Base-by-base conservation (phyloP, 1,284 basidiomycete genomes). In the Ustilago bromivora region DNA sequence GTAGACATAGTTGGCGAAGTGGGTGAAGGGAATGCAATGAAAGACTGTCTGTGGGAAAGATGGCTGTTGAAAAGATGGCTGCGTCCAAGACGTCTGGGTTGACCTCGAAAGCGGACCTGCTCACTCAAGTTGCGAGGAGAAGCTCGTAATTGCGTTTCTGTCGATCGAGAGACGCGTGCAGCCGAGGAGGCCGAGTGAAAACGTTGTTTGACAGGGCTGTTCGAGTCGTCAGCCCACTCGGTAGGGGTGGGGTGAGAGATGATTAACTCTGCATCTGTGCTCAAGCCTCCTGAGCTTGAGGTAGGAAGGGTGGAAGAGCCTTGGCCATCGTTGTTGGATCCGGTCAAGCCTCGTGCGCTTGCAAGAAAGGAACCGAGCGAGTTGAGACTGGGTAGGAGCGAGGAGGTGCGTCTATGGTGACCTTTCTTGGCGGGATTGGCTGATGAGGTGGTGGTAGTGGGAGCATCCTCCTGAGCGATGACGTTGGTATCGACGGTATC, bases 281-380 rank as follows among this genome's bases (percentile, higher is more conserved):
- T 66, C 32, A 61, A 32, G 11, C 55, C 51, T 34, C 58, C 66
- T 35, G 46, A 43, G 12, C 32, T 36, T 17, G 52, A 52, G 17
- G 4, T 0, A 35, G 60, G 41, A 19, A 55, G 46, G 34, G 28
- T 31, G 23, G 38, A 34, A 6, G 51, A 23, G 31, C 5, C 36
- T 38, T 61, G 11, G 23, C 36, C 59, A n/a, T 51, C 17, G 19
- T 38, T 58, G 9, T 31, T 36, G 35, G 31, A 23, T 43, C n/a
- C 32, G n/a, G 47, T 38, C 23, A 58, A 32, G 17, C 57, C 53
- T 32, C 71, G 55, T 47, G 66, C 60, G 13, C 49, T 64, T 1
- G 72, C 60, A 12, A 77, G 66, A 38, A 72, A 70, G 19, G 70
- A 72, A 13, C 75, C 75, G 49, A 77, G 57, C 60, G 75, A 77